These are phyloP conservation scores for Umbilicus rupestris DNA, from an alignment of 164 flowering plant genomes.

Conservation along the genomic window DNA sequence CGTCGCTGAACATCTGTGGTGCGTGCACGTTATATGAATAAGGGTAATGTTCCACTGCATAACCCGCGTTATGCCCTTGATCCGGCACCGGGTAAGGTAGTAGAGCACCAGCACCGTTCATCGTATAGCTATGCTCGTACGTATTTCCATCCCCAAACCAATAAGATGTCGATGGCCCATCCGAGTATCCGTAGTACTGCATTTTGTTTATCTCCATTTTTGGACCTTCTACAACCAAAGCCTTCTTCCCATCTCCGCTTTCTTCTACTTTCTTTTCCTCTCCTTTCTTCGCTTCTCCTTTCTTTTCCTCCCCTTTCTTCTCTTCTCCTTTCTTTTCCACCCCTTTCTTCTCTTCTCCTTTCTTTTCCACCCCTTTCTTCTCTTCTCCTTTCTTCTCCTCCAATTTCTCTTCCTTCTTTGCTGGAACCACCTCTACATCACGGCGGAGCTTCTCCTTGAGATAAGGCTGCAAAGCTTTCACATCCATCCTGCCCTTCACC, in stretches of 20 bases:
- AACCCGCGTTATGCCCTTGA: not conserved
- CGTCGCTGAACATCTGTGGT: conserved; percentile 1
- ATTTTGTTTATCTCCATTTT: conserved; percentile 4
- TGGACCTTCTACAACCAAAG: not conserved
- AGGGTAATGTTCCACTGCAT: not conserved
- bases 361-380: too few species aligned
- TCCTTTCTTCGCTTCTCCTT: not conserved
- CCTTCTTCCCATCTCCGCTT: not conserved
- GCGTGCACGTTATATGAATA: not conserved
- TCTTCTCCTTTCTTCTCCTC: too few species aligned
- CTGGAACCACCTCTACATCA: not conserved
- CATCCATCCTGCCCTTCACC: conserved; percentile 4
- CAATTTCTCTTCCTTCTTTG: not conserved
- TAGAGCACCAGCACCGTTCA: not conserved
- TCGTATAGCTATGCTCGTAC: not conserved
- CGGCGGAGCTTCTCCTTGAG: not conserved
- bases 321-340: not conserved
- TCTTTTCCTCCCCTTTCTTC: not conserved
- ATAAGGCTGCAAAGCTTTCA: not conserved
- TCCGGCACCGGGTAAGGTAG: too few species aligned
- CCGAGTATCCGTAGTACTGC: not conserved
- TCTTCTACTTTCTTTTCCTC: not conserved
- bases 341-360: too few species aligned
- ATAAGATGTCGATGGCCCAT: not conserved
- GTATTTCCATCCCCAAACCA: not conserved